These are phyloP conservation scores for Triangularia setosa DNA, from an alignment of 2,329 filamentous ascomycete species.

Conservation along the genomic window DNA sequence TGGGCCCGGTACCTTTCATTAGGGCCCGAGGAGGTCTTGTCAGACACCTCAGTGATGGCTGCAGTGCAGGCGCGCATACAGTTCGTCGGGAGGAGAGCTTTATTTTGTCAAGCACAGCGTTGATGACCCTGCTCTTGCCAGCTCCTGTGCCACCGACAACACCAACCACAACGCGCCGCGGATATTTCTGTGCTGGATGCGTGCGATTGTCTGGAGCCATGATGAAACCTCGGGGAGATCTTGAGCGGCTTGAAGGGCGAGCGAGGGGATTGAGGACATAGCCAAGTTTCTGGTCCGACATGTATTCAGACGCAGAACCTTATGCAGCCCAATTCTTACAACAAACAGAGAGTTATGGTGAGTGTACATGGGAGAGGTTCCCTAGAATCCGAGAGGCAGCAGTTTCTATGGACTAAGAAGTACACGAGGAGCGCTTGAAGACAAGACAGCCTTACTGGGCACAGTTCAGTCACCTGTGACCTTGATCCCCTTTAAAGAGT, in stretches of 20 bases:
- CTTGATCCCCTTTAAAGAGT: too few species aligned
- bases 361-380: too few species aligned
- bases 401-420: too few species aligned
- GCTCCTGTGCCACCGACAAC: conserved; percentile 59
- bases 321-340: too few species aligned
- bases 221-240: conserved; percentile 22
- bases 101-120: conserved; percentile 59
- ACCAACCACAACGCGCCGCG: conserved; percentile 45
- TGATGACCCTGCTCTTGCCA: conserved; percentile 61
- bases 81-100: conserved; percentile 41
- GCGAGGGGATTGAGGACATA: conserved; percentile 26
- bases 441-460: conserved; percentile 22
- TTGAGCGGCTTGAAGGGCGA: neutral
- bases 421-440: conserved; percentile 24
- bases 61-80: conserved; percentile 61
- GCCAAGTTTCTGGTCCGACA: too few species aligned
- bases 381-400: too few species aligned
- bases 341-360: too few species aligned
- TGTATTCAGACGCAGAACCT: too few species aligned
- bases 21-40: conserved; percentile 43
- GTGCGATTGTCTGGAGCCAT: conserved; percentile 16
- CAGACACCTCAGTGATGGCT: conserved; percentile 57
- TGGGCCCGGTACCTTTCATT: conserved; percentile 45
- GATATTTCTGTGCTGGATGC: conserved; percentile 35
- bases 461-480: too few species aligned